Evolutionary conservation across 2,329 filamentous ascomycete species (phyloP).

Genomic region (Tolypocladium endophyticum): DNA sequence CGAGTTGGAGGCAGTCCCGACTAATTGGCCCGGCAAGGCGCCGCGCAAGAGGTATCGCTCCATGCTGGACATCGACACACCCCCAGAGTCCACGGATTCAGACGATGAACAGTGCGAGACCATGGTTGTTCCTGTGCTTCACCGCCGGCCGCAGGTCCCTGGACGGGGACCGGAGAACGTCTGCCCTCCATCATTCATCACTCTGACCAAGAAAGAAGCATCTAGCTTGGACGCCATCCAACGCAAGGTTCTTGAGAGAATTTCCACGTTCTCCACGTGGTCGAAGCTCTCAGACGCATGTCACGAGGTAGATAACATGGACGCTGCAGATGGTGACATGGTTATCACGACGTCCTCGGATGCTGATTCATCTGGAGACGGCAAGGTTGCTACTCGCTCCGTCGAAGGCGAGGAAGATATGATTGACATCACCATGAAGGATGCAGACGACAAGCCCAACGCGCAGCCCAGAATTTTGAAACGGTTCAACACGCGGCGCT

Average conservation of each 20-base stretch:
- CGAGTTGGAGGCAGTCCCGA: slow-evolving; percentile 70
- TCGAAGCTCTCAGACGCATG: slow-evolving; percentile 44
- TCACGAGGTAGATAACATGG: slow-evolving; percentile 33
- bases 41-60: slow-evolving; percentile 35
- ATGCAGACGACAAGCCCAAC: slow-evolving; percentile 31
- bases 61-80: slow-evolving; percentile 36
- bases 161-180: slow-evolving; percentile 17
- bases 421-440: slow-evolving; percentile 80
- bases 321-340: slow-evolving; percentile 55
- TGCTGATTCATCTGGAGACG: slow-evolving; percentile 56
- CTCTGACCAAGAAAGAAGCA: slow-evolving; percentile 63
- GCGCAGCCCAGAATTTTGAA: slow-evolving; percentile 24
- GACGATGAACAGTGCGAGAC: slow-evolving; percentile 53
- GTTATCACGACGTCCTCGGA: slow-evolving; percentile 54
- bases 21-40: slow-evolving; percentile 58
- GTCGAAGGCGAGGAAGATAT: slow-evolving; percentile 84
- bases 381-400: slow-evolving; percentile 65
- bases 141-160: slow-evolving; percentile 35
- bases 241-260: slow-evolving; percentile 67
- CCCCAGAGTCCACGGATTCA: slow-evolving; percentile 36
- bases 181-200: slow-evolving; percentile 57
- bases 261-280: slow-evolving; percentile 67
- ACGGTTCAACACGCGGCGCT: slow-evolving; percentile 38
- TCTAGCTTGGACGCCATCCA: slow-evolving; percentile 58
- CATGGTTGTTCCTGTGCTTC: slow-evolving; percentile 62